Evolutionary conservation across 441 rosid species (phyloP).

Genomic region (Euphorbia corollata): DNA sequence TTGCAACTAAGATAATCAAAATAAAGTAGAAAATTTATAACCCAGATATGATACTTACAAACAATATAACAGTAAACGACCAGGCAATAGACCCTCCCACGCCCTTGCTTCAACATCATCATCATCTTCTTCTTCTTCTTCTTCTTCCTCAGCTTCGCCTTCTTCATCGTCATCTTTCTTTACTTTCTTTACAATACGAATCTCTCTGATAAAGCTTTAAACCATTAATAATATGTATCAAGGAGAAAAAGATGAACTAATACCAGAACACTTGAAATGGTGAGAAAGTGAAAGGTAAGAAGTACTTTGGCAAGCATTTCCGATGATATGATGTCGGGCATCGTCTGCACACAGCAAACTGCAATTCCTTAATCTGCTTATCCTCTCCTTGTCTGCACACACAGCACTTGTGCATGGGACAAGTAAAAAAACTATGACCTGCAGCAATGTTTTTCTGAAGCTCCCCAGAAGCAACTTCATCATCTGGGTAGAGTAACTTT

Average conservation of each 20-base stretch:
- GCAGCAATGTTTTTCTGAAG: conserved; percentile 45
- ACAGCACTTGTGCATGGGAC: conserved; percentile 80
- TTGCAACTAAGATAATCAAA: conserved; percentile 8
- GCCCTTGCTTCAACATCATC: conserved; percentile 54
- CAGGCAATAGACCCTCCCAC: conserved; percentile 66
- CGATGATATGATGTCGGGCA: conserved; percentile 87
- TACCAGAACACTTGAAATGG: background rate
- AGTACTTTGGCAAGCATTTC: conserved; percentile 85
- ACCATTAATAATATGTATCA: background rate
- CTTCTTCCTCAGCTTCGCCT: conserved; percentile 3
- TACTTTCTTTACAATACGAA: conserved; percentile 26
- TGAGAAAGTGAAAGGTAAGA: conserved; percentile 9
- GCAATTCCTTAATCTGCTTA: conserved; percentile 49
- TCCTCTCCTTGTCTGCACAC: conserved; percentile 66
- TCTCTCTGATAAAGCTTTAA: conserved; percentile 22
- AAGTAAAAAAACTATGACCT: conserved; percentile 64
- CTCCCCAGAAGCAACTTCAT: conserved; percentile 49
- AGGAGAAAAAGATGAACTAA: background rate
- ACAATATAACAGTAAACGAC: conserved; percentile 80
- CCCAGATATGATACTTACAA: conserved; percentile 38
- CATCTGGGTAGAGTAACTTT: conserved; percentile 42
- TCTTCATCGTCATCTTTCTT: conserved; percentile 8
- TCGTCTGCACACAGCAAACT: conserved; percentile 87
- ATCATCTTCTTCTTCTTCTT: conserved; percentile 33
- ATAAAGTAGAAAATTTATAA: conserved; percentile 4